Evolutionary conservation across 2,329 filamentous ascomycete species (phyloP).

Genomic region (Ophiognomonia clavigignenti-juglandacearum): DNA sequence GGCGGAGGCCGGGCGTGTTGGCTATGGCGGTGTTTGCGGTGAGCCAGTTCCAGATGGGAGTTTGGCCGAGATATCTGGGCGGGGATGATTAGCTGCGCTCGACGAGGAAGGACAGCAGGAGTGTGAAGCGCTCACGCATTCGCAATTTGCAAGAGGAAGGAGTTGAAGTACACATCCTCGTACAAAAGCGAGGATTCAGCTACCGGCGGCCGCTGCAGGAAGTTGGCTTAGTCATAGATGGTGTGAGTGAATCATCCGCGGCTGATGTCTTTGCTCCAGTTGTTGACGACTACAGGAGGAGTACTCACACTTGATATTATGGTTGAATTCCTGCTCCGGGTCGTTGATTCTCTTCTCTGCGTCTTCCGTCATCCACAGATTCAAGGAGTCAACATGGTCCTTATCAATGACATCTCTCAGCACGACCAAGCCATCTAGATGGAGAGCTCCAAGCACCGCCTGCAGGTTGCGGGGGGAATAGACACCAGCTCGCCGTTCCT

Average conservation of each 20-base stretch:
- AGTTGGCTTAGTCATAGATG: conserved; percentile 26
- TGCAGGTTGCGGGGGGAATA: conserved; percentile 13
- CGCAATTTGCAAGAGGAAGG: conserved; percentile 33
- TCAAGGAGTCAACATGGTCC: conserved; percentile 18
- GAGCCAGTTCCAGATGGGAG: conserved; percentile 34
- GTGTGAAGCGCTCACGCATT: conserved; percentile 26
- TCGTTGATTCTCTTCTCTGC: conserved; percentile 17
- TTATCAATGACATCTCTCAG: conserved; percentile 19
- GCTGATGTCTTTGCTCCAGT: too few species aligned
- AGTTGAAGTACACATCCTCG: conserved; percentile 36
- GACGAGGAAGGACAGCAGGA: neutral
- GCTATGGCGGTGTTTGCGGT: conserved; percentile 35
- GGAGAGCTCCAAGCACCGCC: conserved; percentile 18
- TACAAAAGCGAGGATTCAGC: conserved; percentile 26
- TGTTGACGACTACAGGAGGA: neutral
- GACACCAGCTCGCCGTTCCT: conserved; percentile 9
- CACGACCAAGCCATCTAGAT: conserved; percentile 22
- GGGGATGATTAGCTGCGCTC: neutral
- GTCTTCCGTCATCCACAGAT: conserved; percentile 18
- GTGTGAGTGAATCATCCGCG: neutral
- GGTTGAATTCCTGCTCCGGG: conserved; percentile 18
- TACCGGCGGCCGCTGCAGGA: conserved; percentile 33
- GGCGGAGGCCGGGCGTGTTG: conserved; percentile 29
- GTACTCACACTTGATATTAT: conserved; percentile 20
- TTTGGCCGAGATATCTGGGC: conserved; percentile 33